A percentile compares a stretch with the other conserved stretches of the same genome.
Evolutionary conservation across 257 asterid species (phyloP).

Genomic region (Solanum tarijense): DNA sequence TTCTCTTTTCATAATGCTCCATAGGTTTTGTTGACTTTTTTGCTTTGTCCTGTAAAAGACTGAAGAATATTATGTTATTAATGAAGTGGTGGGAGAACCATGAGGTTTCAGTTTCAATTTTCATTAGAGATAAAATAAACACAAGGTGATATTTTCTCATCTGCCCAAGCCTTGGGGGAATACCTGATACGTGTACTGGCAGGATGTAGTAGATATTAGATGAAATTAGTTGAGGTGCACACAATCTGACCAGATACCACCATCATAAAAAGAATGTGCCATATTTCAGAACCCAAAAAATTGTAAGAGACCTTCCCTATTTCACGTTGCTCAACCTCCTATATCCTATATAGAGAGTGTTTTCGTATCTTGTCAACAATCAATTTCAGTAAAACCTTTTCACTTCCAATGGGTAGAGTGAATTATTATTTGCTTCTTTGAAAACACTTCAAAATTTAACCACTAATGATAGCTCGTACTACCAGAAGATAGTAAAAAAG

Average conservation of each 20-base stretch:
- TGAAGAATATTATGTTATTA: not conserved
- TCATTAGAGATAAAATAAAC: not conserved
- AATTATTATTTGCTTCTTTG: not conserved
- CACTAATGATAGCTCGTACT: not conserved
- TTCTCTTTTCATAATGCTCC: not conserved
- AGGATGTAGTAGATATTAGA: not conserved
- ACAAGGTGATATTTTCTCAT: not conserved
- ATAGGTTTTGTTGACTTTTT: not conserved
- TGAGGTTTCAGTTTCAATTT: not conserved
- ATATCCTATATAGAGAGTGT: not conserved
- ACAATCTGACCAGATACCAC: not conserved
- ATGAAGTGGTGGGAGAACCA: not conserved
- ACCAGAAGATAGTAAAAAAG: not conserved
- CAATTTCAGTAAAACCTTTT: not conserved
- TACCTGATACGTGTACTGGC: not conserved
- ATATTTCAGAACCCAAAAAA: not conserved
- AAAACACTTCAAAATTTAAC: not conserved
- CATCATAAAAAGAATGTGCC: not conserved
- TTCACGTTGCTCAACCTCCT: not conserved
- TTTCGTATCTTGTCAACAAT: not conserved
- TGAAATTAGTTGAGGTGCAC: not conserved
- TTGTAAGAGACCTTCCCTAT: not conserved
- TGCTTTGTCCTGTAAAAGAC: not conserved
- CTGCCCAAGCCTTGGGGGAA: not conserved
- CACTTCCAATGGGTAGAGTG: not conserved